Conservation (phyloP, 768 basidiomycete genomes). For the Boletellus sp. region DNA sequence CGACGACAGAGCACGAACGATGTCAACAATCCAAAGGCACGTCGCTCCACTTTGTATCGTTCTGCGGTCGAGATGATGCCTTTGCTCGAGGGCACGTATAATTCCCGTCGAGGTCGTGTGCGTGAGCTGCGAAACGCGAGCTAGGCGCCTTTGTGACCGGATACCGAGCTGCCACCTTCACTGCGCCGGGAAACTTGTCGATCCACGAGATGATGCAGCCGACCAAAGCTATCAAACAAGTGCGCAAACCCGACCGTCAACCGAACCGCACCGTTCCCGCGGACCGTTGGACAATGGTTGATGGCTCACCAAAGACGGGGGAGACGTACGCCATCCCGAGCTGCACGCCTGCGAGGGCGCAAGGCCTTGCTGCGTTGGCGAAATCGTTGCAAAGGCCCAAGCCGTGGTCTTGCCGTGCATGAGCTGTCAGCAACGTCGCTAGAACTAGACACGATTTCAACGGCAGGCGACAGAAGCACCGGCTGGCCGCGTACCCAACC, state of each 20-base stretch:
- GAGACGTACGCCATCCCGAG: constrained; percentile 31
- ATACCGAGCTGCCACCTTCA: constrained; percentile 24
- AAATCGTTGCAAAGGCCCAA: constrained; percentile 32
- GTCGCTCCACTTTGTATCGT: constrained; percentile 22
- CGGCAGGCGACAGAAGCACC: background rate
- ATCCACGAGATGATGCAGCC: constrained; percentile 25
- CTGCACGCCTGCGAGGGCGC: constrained; percentile 20
- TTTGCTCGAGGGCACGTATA: constrained; percentile 14
- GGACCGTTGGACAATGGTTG: background rate
- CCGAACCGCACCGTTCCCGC: background rate
- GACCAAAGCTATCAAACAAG: constrained; percentile 21
- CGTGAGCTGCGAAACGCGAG: constrained; percentile 22
- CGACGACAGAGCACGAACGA: background rate
- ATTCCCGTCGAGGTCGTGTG: constrained; percentile 21
- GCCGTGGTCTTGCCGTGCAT: constrained; percentile 20
- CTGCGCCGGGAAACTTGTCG: constrained; percentile 27
- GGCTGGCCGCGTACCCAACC: constrained; percentile 12
- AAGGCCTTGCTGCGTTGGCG: constrained; percentile 15
- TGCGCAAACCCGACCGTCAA: background rate
- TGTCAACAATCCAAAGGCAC: constrained; percentile 15
- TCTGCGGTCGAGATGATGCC: constrained; percentile 4
- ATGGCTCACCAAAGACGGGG: constrained; percentile 24
- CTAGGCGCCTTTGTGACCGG: constrained; percentile 31
- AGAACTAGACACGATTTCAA: constrained; percentile 14
- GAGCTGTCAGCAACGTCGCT: constrained; percentile 24